Evolutionary conservation across 1,139 yeast species (phyloP).

Genomic region (Kurtzmaniella quercitrusa): DNA sequence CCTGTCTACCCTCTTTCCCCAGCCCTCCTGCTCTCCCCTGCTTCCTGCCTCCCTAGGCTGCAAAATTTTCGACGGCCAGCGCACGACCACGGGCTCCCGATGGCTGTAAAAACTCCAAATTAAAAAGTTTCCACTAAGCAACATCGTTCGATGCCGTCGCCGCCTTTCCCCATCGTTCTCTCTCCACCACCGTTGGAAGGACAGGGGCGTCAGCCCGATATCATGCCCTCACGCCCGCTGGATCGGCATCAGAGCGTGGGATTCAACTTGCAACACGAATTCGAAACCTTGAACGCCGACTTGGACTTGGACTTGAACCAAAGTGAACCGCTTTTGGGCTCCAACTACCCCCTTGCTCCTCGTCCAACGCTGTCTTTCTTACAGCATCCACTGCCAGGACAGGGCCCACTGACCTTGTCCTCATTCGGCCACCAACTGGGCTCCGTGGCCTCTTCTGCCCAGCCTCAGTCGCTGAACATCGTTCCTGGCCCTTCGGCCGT

Average conservation of each 20-base stretch:
- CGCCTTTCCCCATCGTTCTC: slow-evolving; percentile 11
- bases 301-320: slow-evolving; percentile 42
- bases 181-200: slow-evolving; percentile 15
- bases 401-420: slow-evolving; percentile 6
- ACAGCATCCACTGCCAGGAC: slow-evolving; percentile 31
- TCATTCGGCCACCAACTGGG: background rate
- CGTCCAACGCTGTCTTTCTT: slow-evolving; percentile 7
- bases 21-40: background rate
- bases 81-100: slow-evolving; percentile 7
- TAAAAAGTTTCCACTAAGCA: slow-evolving; percentile 1
- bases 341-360: slow-evolving; percentile 16
- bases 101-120: slow-evolving; percentile 6
- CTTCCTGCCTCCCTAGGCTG: background rate
- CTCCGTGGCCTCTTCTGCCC: slow-evolving; percentile 2
- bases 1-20: background rate
- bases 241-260: slow-evolving; percentile 42
- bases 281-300: slow-evolving; percentile 43
- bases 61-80: slow-evolving; percentile 2
- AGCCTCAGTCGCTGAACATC: slow-evolving; percentile 1
- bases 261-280: slow-evolving; percentile 43
- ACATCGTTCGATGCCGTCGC: slow-evolving; percentile 1
- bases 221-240: slow-evolving; percentile 1
- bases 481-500: background rate
- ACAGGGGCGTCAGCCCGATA: slow-evolving; percentile 1
- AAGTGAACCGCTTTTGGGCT: slow-evolving; percentile 5